Evolutionary conservation across 257 asterid species (phyloP), one percentile per base, ranked within the genome.

Genomic region (Plantago major): DNA sequence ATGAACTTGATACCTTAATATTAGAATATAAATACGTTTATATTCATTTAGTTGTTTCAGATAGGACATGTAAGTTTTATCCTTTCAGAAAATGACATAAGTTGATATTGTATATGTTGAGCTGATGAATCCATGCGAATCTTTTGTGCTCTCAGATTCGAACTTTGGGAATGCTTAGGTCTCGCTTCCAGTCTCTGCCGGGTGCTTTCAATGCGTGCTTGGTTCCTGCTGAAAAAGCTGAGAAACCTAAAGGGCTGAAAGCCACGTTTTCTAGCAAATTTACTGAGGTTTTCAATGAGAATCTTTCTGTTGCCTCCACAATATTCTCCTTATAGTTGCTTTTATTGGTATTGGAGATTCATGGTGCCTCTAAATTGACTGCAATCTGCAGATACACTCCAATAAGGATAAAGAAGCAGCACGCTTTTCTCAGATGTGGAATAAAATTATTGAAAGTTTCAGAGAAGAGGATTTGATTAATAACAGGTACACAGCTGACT

Each of bases 381-480:
- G 68, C 46, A 50, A 33, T 68, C 68, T 78, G 66, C 85, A 92
- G 99, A 77, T 84, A 70, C 79, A 73, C 46, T 84, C 96, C 68
- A 86, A 78, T 67, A 81, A 81, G 68, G 96, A 79, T 3, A 79
- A 83, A 76, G 88, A 83, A 67, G 97, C 95, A 49, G 97, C 97
- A 59, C 77, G 80, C 58, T 92, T 92, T 76, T 91, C 99, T 69
- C 99, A 92, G 76, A 78, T 92, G 81, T 92, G 99, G 99, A 92
- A 92, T 81, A 87, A 89, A 78, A 92, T 92, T 51, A 81, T 92
- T 57, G 99, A 92, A 80, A 78, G 95, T 75, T 92, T 92, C 71
- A 83, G 99, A 80, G 99, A 92, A 63, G 99, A 92, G 84, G 99
- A 92, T 81, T 75, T 89, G 63, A 92, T 92, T 62, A 86, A 81